Evolutionary conservation across 1,284 basidiomycete species (phyloP).

Genomic region (Meripilus lineatus): DNA sequence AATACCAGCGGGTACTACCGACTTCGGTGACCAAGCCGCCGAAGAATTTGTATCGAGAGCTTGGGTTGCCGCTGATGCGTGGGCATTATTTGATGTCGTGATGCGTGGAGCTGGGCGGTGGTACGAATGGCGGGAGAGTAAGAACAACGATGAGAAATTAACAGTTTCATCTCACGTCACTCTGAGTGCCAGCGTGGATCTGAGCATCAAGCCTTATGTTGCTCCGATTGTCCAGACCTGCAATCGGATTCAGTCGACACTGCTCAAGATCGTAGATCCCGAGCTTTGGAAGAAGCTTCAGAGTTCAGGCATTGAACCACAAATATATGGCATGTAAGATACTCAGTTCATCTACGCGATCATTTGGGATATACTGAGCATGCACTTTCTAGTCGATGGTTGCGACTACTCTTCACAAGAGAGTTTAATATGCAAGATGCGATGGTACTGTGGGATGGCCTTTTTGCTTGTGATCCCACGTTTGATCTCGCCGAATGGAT

Average conservation of each 20-base stretch:
- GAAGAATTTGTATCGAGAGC: slow-evolving; percentile 59
- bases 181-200: slow-evolving; percentile 38
- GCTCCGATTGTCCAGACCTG: slow-evolving; percentile 83
- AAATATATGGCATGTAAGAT: slow-evolving; percentile 89
- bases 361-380: slow-evolving; percentile 10
- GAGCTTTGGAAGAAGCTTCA: slow-evolving; percentile 72
- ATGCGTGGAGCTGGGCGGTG: slow-evolving; percentile 77
- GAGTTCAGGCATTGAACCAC: slow-evolving; percentile 81
- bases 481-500: slow-evolving; percentile 77
- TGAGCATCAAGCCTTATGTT: slow-evolving; percentile 54
- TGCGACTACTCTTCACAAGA: slow-evolving; percentile 84
- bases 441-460: slow-evolving; percentile 84
- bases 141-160: slow-evolving; percentile 24
- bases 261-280: slow-evolving; percentile 81
- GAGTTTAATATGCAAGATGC: slow-evolving; percentile 77
- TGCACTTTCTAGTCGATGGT: slow-evolving; percentile 66
- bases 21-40: slow-evolving; percentile 31
- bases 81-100: slow-evolving; percentile 70
- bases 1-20: slow-evolving; percentile 32
- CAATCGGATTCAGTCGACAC: slow-evolving; percentile 67
- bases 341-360: too few relatives aligned
- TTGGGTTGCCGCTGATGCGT: slow-evolving; percentile 81
- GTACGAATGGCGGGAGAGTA: slow-evolving; percentile 84
- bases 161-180: slow-evolving; percentile 42
- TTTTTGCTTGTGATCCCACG: slow-evolving; percentile 80